Evolutionary conservation across 2,329 filamentous ascomycete genomes (phyloP), one percentile per base, ranked within the genome.

Genomic region (Sarocladiaceae sp.): DNA sequence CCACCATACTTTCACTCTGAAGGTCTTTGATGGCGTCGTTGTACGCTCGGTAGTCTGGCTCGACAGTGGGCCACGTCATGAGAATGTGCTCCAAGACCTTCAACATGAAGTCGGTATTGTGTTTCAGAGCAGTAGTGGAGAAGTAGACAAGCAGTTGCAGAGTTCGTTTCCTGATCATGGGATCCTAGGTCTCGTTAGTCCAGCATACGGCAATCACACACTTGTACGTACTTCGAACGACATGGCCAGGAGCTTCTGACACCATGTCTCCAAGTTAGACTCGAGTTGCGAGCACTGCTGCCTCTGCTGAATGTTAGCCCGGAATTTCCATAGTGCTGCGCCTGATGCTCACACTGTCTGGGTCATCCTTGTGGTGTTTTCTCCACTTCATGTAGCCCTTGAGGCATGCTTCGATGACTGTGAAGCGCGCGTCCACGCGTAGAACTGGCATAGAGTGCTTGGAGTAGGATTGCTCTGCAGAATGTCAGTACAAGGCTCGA

Each of bases 51-150:
- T 87, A 82, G 40, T 87, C 82, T 2, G 87, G 84, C 52, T 88
- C 80, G 39, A 89, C 82, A 3, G 80, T 75, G n/a, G 90, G 83
- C 70, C 87, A 87, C 29, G 89, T 91, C 62, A 93, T 84, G 33
- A 99, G 78, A 56, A 97, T 91, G 66, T 97, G 89, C 64, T 97
- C 90, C 3, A 97, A 78, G 20, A 96, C 89, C 64, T 88, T 91
- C 18, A 97, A 77, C 68, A 96, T 94, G 66, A 97, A 93, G 31
- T 77, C 79, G 5, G 87, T 80, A 52, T 90, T 88, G 59, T 85
- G 86, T 63, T 90, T 84, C 6, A 96, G 75, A 2, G 88, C 88
- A 26, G 84, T 87, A 1, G 88, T 91, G 1, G 90, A 93, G 64
- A 96, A 88, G 35, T 89, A 89, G 37, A 95, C 90, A 42, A 90